phyloP scores from a whole-genome alignment of 1,284 basidiomycete genomes.

The Ustilago hordei region DNA sequence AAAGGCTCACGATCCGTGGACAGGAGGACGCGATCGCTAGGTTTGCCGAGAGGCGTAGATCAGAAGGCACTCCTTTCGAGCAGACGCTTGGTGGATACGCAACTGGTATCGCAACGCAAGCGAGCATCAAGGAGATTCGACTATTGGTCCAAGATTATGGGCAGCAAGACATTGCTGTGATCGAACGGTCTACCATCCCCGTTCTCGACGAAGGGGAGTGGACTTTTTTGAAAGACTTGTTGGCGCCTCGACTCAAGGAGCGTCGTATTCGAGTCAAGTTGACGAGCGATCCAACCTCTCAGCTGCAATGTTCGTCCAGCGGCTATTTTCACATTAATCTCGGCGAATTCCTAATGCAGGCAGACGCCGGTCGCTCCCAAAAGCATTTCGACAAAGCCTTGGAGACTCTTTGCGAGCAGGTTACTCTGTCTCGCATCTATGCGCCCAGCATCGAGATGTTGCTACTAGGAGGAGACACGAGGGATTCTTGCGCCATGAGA shows the following conservation, averaged over 20 bases:
- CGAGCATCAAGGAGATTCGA: neutral
- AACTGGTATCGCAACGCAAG: neutral
- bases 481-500: constrained; percentile 11
- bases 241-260: constrained; percentile 7
- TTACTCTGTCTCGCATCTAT: constrained; percentile 20
- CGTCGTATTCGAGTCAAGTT: constrained; percentile 13
- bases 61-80: neutral
- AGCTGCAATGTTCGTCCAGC: neutral
- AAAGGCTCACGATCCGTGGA: constrained; percentile 11
- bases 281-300: neutral
- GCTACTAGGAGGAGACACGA: constrained; percentile 22
- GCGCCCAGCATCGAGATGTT: constrained; percentile 14
- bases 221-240: neutral
- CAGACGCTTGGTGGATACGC: constrained; percentile 9
- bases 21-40: neutral
- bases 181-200: constrained; percentile 9
- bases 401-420: constrained; percentile 6
- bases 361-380: constrained; percentile 26
- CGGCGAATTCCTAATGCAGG: neutral
- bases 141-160: neutral
- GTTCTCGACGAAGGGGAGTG: constrained; percentile 4
- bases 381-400: constrained; percentile 12
- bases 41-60: neutral
- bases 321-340: constrained; percentile 5
- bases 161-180: neutral